Base-by-base conservation (phyloP, 2,329 filamentous ascomycete genomes). In the Monilinia vaccinii-corymbosi region DNA sequence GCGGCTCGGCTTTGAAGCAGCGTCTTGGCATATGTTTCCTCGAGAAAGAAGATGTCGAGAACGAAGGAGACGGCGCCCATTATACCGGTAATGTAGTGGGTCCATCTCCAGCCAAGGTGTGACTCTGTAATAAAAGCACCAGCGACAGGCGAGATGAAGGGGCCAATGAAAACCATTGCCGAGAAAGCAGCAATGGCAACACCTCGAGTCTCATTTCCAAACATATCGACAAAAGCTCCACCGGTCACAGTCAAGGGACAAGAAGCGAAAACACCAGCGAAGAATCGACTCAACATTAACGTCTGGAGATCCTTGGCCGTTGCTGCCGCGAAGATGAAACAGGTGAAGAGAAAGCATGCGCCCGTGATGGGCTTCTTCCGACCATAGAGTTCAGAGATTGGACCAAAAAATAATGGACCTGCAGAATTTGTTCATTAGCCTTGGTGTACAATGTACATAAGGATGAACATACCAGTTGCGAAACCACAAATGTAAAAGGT, bases 161-260 rank as follows among this genome's bases (percentile, higher is more conserved):
- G 73, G 2, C 74, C 73, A 32, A 75, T 52, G 18, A 74, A 69
- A 0, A 72, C 72, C 1, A 70, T 66, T 13, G 70, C 66, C 8
- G 83, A 82, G 69, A 88, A 89, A 0, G 79, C 80, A 0, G 85
- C 82, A 72, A 89, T 83, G 1, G 86, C 86, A 23, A 82, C 78
- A 7, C 84, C 86, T 60, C 86, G 77, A 66, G 83, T 73, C 1
- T 81, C 78, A 0, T 84, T 77, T 0, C 78, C 73, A 72, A 78
- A 89, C 45, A 89, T 74, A 71, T 89, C 87, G 28, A 81, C 82
- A 11, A 89, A 69, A 0, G 87, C 84, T 34, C 80, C 81, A 18
- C 76, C 77, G 0, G 79, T 74, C 50, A 83, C 76, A 1, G 77
- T 75, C 5, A 82, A 69, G 3, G 79, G 75, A 2, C 75, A 47